Evolutionary conservation across 2,329 filamentous ascomycete species (phyloP).

Genomic region (Apiospora arundinis): DNA sequence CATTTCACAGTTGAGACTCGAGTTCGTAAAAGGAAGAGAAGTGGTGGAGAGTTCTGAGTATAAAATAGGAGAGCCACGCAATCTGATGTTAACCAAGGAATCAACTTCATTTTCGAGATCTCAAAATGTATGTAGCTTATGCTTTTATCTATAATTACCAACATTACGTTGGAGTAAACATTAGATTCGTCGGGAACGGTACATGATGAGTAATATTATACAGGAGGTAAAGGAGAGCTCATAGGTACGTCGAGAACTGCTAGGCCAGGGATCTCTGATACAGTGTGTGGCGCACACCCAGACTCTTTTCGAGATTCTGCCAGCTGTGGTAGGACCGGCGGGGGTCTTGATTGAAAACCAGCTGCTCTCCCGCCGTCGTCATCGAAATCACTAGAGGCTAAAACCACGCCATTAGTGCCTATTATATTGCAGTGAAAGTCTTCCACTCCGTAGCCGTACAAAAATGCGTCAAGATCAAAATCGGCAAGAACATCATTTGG

Average conservation of each 20-base stretch:
- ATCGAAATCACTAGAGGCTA: too few relatives aligned
- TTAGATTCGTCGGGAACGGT: background rate
- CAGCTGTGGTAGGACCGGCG: background rate
- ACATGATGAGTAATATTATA: too few relatives aligned
- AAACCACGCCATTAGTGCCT: too few relatives aligned
- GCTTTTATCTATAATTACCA: too few relatives aligned
- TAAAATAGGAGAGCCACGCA: background rate
- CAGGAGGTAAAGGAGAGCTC: too few relatives aligned
- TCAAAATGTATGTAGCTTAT: background rate
- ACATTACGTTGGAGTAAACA: background rate
- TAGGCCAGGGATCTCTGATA: background rate
- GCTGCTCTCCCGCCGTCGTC: background rate
- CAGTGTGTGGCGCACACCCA: background rate
- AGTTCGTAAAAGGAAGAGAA: background rate
- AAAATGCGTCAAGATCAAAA: background rate
- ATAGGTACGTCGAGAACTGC: background rate
- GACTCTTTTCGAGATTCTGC: background rate
- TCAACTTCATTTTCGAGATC: background rate
- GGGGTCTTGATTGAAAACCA: background rate
- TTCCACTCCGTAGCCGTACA: too few relatives aligned
- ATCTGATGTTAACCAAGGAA: too few relatives aligned
- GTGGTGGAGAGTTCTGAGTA: background rate
- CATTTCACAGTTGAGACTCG: background rate
- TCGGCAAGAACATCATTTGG: background rate
- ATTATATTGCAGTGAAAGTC: too few relatives aligned